Evolutionary conservation across 2,329 filamentous ascomycete genomes (phyloP).

Genomic region (Fonsecaea pugnacius): DNA sequence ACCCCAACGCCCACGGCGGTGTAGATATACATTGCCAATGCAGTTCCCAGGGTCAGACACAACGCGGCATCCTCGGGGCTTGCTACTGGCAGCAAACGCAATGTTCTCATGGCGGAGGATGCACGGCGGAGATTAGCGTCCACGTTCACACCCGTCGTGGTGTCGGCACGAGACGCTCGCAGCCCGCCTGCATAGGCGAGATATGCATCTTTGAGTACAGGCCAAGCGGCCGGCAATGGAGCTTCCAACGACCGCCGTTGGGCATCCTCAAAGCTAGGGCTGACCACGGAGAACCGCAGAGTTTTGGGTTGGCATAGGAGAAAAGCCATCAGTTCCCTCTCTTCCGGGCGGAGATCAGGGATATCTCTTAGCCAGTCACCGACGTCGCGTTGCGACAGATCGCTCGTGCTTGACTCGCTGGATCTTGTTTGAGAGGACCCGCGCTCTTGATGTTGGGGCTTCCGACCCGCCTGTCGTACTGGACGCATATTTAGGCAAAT

Average conservation of each 20-base stretch:
- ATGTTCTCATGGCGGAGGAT: conserved; percentile 19
- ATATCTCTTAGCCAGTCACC: conserved; percentile 17
- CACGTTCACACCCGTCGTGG: conserved; percentile 1
- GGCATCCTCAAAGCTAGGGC: conserved; percentile 24
- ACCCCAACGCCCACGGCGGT: conserved; percentile 19
- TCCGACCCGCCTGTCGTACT: conserved; percentile 19
- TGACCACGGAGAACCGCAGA: conserved; percentile 17
- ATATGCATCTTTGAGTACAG: conserved; percentile 27
- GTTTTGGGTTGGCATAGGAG: conserved; percentile 18
- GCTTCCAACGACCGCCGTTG: conserved; percentile 20
- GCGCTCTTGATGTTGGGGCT: conserved; percentile 5
- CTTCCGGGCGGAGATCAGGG: conserved; percentile 15
- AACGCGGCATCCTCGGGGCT: conserved; percentile 20
- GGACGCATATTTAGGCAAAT: conserved; percentile 23
- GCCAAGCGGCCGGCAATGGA: conserved; percentile 19
- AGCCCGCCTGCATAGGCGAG: conserved; percentile 22
- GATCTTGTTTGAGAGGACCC: conserved; percentile 8
- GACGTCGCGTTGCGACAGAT: conserved; percentile 6
- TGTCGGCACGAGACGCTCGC: conserved; percentile 2
- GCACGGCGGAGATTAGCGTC: conserved; percentile 18
- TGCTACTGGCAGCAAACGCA: conserved; percentile 19
- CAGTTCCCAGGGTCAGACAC: conserved; percentile 22
- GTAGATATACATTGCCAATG: conserved; percentile 20
- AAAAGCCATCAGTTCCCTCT: conserved; percentile 21
- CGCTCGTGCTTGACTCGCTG: conserved; percentile 9